A percentile compares a stretch with the other conserved stretches of the same genome.
Conservation (phyloP, 2,329 filamentous ascomycete species). For the Fusarium humuli region DNA sequence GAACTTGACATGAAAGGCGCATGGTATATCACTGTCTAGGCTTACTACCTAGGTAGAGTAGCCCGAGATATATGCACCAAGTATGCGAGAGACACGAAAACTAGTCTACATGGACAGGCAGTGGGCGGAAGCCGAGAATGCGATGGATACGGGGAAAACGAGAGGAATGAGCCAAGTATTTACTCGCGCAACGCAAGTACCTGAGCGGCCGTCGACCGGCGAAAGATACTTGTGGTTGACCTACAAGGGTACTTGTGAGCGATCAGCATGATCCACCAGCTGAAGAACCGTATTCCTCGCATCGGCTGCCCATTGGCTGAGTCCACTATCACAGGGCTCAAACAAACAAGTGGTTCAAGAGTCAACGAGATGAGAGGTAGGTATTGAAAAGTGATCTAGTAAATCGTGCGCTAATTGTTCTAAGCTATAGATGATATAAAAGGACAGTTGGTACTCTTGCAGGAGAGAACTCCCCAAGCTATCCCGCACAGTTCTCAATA, state of each 20-base stretch:
- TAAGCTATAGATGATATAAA: background rate
- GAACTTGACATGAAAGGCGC: background rate
- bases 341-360: background rate
- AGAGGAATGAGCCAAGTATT: conserved; percentile 20
- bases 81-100: background rate
- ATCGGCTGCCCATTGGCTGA: conserved; percentile 41
- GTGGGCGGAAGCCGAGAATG: background rate
- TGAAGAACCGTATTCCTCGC: conserved; percentile 40
- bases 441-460: background rate
- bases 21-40: background rate
- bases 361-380: background rate
- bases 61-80: background rate
- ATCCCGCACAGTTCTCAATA: background rate
- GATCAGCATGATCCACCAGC: conserved; percentile 4
- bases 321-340: conserved; percentile 18
- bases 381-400: background rate
- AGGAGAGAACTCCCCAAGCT: background rate
- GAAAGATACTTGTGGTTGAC: background rate
- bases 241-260: conserved; percentile 11
- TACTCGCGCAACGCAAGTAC: background rate
- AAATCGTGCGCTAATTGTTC: background rate
- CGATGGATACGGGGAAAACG: conserved; percentile 39
- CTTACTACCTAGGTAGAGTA: background rate
- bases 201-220: background rate
- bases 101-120: background rate